Base-by-base conservation (phyloP, 306 rosid genomes). In the Pueraria montana region DNA sequence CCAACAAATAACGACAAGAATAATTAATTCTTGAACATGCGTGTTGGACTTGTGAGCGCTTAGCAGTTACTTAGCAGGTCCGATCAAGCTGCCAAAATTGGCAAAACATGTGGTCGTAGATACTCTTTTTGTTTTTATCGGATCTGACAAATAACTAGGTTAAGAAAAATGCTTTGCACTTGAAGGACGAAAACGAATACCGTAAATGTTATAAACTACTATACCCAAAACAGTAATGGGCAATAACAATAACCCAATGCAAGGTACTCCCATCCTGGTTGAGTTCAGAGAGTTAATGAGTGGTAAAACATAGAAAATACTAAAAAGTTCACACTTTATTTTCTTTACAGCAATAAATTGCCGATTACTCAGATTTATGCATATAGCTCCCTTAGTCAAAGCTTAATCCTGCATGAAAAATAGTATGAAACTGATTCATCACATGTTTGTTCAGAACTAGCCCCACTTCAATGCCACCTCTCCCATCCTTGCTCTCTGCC, bases 401-500 rank as follows among this genome's bases (percentile, higher is more conserved):
- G 20, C 40, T 0, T 27, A 62, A 13, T 3, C 38, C 68, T 26
- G 4, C 20, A 63, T 30, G 65, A 36, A 81, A 62, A 2, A 26
- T 11, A n/a, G 20, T 11, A 40, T 26, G 14, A 76, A 85, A 85
- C 0, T 27, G 56, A 18, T 43, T 49, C 85, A 85, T 69, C 20
- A 11, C 76, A 17, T 70, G 45, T 17, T 76, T 75, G 16, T 85
- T 38, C 0, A 80, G 78, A 38, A 70, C 70, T 23, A 85, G 26
- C 1, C 83, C 84, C 11, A 88, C 20, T 64, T 88, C 82, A 34
- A 86, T 38, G 1, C 78, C 89, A 0, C 83, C 86, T 18, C 5
- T 61, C 6, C 87, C 86, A 68, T 62, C 80, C 67, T 48, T 46
- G 9, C 56, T 56, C 18, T 77, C 91, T 20, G 84, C 79, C 61